These are phyloP conservation scores for Byssothecium circinans DNA, from an alignment of 2,329 filamentous ascomycete genomes.

Conservation along the genomic window DNA sequence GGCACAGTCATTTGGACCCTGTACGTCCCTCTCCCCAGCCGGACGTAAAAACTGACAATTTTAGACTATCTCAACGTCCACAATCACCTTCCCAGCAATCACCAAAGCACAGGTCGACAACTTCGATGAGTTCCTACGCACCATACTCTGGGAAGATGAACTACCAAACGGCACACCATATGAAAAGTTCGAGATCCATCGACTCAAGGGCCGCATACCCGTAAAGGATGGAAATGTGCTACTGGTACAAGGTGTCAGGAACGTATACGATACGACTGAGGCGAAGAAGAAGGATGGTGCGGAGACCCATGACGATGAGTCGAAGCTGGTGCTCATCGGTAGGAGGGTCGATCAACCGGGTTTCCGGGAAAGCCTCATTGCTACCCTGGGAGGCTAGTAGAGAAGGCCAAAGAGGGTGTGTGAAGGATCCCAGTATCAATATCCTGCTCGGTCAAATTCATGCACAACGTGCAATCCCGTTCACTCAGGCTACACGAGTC, in stretches of 20 bases:
- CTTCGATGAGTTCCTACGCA: slow-evolving; percentile 80
- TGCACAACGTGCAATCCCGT: too few species aligned
- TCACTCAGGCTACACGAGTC: too few species aligned
- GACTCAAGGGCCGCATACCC: slow-evolving; percentile 78
- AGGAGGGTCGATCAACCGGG: slow-evolving; percentile 28
- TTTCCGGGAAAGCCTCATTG: slow-evolving; percentile 17
- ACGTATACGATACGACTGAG: slow-evolving; percentile 90
- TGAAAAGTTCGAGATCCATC: slow-evolving; percentile 74
- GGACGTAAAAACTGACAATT: background rate
- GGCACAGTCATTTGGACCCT: slow-evolving; percentile 88
- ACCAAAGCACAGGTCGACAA: slow-evolving; percentile 57
- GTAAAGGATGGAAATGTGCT: slow-evolving; percentile 67
- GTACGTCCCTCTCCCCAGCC: slow-evolving; percentile 47
- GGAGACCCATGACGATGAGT: slow-evolving; percentile 4
- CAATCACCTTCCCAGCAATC: slow-evolving; percentile 68
- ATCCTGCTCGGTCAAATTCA: background rate
- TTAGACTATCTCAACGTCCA: slow-evolving; percentile 81
- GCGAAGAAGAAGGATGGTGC: slow-evolving; percentile 2
- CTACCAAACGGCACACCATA: slow-evolving; percentile 50
- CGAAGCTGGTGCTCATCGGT: slow-evolving; percentile 39
- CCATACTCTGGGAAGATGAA: slow-evolving; percentile 77
- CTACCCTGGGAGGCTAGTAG: slow-evolving; percentile 3
- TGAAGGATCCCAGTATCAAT: background rate
- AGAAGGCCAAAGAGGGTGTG: background rate
- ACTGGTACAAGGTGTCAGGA: slow-evolving; percentile 87